Evolutionary conservation across 2,329 filamentous ascomycete species (phyloP).

Genomic region (Sclerotinia nivalis): DNA sequence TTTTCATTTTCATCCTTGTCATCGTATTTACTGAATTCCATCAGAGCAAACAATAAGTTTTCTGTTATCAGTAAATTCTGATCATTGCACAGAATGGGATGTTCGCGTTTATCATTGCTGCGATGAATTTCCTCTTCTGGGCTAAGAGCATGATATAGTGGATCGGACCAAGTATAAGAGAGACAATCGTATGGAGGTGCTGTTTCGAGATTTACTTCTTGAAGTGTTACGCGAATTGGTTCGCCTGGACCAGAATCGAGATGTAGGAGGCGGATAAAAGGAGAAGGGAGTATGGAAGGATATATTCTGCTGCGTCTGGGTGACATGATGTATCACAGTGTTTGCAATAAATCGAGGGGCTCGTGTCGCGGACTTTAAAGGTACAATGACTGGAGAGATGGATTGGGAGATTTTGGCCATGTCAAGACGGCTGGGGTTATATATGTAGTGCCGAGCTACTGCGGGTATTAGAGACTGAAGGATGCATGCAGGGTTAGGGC

Average conservation of each 20-base stretch:
- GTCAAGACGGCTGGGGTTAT: not conserved
- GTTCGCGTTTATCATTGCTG: not conserved
- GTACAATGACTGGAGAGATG: not conserved
- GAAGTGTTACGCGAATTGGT: conserved; percentile 13
- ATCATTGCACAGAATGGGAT: conserved; percentile 14
- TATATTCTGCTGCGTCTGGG: not conserved
- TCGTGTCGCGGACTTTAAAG: not conserved
- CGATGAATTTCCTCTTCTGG: conserved; percentile 7
- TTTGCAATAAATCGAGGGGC: not conserved
- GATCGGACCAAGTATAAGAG: conserved; percentile 25
- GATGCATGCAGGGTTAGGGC: not conserved
- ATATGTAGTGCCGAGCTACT: not conserved
- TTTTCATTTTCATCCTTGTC: not conserved
- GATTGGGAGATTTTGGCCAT: not conserved
- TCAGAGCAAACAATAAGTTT: not conserved
- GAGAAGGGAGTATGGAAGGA: not conserved
- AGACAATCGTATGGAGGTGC: conserved; percentile 20
- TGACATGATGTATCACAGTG: not conserved
- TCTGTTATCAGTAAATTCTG: not conserved
- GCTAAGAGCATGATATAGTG: conserved; percentile 18
- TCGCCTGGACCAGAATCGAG: conserved; percentile 7
- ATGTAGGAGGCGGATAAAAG: conserved; percentile 16
- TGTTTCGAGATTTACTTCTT: not conserved
- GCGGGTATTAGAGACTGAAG: not conserved
- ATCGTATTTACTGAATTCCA: conserved; percentile 10